Conservation (phyloP, 441 rosid species). For the Kokia cookei region DNA sequence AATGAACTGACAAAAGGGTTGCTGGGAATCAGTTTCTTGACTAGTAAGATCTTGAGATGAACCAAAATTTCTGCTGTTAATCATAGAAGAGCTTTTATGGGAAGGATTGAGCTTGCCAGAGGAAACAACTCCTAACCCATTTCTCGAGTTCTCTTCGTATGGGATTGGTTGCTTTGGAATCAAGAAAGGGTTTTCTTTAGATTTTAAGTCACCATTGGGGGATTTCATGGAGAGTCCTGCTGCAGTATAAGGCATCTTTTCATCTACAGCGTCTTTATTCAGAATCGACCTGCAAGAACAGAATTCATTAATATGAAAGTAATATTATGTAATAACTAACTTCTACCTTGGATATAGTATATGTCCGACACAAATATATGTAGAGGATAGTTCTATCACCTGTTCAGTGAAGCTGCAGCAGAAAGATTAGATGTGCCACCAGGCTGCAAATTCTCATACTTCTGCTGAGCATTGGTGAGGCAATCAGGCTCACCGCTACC, state of each 20-base stretch:
- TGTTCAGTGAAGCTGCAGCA: constrained; percentile 25
- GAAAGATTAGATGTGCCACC: constrained; percentile 24
- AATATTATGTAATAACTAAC: not conserved
- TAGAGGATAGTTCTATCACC: constrained; percentile 15
- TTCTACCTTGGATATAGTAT: not conserved
- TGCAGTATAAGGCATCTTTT: constrained; percentile 22
- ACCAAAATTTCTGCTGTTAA: constrained; percentile 28
- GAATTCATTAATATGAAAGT: not conserved
- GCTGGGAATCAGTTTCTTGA: constrained; percentile 33
- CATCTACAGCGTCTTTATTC: constrained; percentile 15
- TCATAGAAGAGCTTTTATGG: constrained; percentile 24
- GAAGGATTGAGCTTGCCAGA: constrained; percentile 39
- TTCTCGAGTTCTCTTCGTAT: constrained; percentile 13
- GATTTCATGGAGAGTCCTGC: constrained; percentile 21
- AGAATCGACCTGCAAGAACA: constrained; percentile 34
- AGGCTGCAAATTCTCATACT: constrained; percentile 29
- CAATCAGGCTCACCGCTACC: constrained; percentile 23
- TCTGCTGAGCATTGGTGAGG: constrained; percentile 24
- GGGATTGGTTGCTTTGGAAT: constrained; percentile 23
- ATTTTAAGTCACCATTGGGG: constrained; percentile 16
- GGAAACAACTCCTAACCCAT: constrained; percentile 32
- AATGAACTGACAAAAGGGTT: constrained; percentile 45
- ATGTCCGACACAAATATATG: not conserved
- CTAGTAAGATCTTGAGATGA: constrained; percentile 26
- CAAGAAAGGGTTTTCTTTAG: constrained; percentile 31